Percentiles rank a stretch among this genome's conserved stretches.
These are phyloP conservation scores for Davidsoniella virescens DNA, from an alignment of 2,329 filamentous ascomycete species.

Conservation along the genomic window DNA sequence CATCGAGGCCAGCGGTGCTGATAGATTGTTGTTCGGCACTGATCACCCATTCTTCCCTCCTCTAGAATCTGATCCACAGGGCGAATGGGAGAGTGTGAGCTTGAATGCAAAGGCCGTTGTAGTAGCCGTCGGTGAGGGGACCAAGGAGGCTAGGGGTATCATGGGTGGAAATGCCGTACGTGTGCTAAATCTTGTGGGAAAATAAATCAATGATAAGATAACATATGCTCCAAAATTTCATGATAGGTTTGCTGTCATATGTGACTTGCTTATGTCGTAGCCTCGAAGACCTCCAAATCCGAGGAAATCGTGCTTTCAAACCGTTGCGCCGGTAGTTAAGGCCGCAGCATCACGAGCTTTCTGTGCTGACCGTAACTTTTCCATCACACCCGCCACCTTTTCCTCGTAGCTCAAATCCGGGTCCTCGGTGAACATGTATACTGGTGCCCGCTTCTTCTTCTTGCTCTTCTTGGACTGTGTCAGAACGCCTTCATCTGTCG, in stretches of 20 bases:
- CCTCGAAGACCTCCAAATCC: too few species aligned
- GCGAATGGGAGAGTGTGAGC: slow-evolving; percentile 53
- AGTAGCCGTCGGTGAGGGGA: slow-evolving; percentile 30
- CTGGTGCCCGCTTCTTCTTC: slow-evolving; percentile 6
- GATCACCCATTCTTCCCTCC: slow-evolving; percentile 81
- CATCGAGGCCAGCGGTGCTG: slow-evolving; percentile 47
- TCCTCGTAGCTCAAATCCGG: slow-evolving; percentile 13
- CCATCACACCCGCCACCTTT: slow-evolving; percentile 15
- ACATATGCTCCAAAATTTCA: neutral
- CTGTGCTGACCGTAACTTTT: slow-evolving; percentile 26
- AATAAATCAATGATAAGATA: slow-evolving; percentile 3
- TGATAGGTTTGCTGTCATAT: neutral
- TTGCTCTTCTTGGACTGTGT: slow-evolving; percentile 2
- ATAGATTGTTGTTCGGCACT: slow-evolving; percentile 65
- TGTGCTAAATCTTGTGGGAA: slow-evolving; percentile 24
- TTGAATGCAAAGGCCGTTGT: slow-evolving; percentile 36
- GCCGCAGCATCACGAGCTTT: slow-evolving; percentile 17
- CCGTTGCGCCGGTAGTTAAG: slow-evolving; percentile 8
- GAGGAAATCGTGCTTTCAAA: neutral
- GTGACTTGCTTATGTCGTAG: neutral
- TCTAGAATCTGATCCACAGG: slow-evolving; percentile 41
- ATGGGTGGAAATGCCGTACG: slow-evolving; percentile 44
- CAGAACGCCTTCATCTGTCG: too few species aligned
- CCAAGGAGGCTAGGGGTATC: slow-evolving; percentile 31
- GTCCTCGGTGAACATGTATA: slow-evolving; percentile 13